Conservation (phyloP, 371 early-diverging fungal species). For the Zopfochytrium polystomum region DNA sequence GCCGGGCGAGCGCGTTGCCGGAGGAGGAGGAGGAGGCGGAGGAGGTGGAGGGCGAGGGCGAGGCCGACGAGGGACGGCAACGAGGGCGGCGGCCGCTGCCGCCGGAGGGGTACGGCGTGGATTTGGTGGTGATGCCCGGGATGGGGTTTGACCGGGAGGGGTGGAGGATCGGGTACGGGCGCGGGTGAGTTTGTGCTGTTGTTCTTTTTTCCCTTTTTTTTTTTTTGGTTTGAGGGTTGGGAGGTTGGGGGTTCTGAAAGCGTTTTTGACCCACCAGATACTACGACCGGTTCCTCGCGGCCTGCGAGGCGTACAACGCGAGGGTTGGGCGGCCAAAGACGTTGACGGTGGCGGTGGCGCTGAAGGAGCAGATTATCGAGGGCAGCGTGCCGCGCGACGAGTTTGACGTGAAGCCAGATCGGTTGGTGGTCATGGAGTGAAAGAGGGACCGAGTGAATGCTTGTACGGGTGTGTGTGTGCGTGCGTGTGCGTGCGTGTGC, state of each 20-base stretch:
- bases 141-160: conserved; percentile 53
- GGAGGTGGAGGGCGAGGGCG: too few species aligned
- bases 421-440: too few species aligned
- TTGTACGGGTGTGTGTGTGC: too few species aligned
- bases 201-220: too few species aligned
- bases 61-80: too few species aligned
- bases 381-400: conserved; percentile 16
- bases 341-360: conserved; percentile 16
- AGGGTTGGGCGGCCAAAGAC: not conserved
- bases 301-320: conserved; percentile 1
- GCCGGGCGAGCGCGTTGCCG: conserved; percentile 19
- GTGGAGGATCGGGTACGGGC: conserved; percentile 56
- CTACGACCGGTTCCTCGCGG: conserved; percentile 26
- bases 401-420: conserved; percentile 14
- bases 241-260: too few species aligned
- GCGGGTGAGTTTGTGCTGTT: too few species aligned
- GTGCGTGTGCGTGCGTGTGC: too few species aligned
- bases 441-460: too few species aligned
- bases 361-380: conserved; percentile 18
- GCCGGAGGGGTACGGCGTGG: conserved; percentile 14
- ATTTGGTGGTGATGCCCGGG: conserved; percentile 44
- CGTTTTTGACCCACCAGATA: conserved; percentile 1
- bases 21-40: too few species aligned
- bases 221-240: too few species aligned
- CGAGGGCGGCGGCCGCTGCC: too few species aligned